Evolutionary conservation across 768 basidiomycete genomes (phyloP).

Genomic region (Leccinum pellstonianum): DNA sequence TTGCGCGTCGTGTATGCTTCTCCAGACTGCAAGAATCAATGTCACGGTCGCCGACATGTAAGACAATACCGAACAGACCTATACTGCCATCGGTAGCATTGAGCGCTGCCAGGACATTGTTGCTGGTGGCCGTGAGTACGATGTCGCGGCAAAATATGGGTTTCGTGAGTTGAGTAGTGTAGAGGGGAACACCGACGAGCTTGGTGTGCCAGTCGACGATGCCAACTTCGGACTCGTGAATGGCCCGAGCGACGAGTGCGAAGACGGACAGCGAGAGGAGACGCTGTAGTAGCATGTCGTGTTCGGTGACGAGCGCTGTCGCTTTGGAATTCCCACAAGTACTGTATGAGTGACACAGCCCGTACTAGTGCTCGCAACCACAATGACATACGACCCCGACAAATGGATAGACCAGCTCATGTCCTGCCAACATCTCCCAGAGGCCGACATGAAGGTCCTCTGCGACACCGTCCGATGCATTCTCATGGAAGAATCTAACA

Average conservation of each 20-base stretch:
- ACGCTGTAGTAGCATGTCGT: slow-evolving; percentile 12
- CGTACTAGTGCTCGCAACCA: not conserved
- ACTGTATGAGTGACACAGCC: not conserved
- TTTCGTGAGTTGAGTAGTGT: slow-evolving; percentile 46
- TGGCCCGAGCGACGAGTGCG: slow-evolving; percentile 39
- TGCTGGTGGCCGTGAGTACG: slow-evolving; percentile 64
- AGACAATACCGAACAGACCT: slow-evolving; percentile 42
- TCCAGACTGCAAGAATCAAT: slow-evolving; percentile 57
- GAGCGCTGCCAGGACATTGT: slow-evolving; percentile 77
- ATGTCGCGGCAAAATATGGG: slow-evolving; percentile 62
- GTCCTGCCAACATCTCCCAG: slow-evolving; percentile 83
- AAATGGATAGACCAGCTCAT: slow-evolving; percentile 90
- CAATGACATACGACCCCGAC: slow-evolving; percentile 52
- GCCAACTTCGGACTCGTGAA: slow-evolving; percentile 49
- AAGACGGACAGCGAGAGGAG: slow-evolving; percentile 18
- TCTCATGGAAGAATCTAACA: slow-evolving; percentile 95
- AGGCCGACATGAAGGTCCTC: slow-evolving; percentile 89
- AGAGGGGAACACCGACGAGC: slow-evolving; percentile 70
- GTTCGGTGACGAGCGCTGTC: not conserved
- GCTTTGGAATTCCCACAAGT: slow-evolving; percentile 17
- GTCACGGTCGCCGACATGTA: slow-evolving; percentile 5
- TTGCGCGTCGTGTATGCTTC: slow-evolving; percentile 67
- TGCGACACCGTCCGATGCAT: slow-evolving; percentile 88
- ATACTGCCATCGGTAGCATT: slow-evolving; percentile 65
- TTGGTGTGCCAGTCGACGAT: slow-evolving; percentile 86